These are phyloP conservation scores for Novymonas esmeraldas DNA, from an alignment of 208 protist species.

Conservation along the genomic window DNA sequence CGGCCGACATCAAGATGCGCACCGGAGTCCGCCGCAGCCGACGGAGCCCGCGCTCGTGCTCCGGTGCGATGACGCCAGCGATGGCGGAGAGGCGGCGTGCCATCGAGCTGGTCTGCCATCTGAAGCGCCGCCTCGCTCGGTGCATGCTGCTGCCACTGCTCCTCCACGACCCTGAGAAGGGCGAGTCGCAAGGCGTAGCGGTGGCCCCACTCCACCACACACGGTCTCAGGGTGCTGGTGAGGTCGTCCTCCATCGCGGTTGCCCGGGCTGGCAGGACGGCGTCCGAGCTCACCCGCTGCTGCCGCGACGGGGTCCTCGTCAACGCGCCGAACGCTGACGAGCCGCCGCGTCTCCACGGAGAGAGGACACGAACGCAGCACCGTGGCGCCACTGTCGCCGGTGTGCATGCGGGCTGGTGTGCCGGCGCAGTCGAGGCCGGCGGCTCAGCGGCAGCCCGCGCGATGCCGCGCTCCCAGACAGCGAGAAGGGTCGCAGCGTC, in stretches of 20 bases:
- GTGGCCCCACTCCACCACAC: conserved; percentile 13
- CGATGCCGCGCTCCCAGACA: conserved; percentile 10
- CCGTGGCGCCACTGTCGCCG: too few species aligned
- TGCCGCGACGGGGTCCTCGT: background rate
- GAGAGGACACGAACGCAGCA: too few species aligned
- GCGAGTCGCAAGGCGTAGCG: conserved; percentile 28
- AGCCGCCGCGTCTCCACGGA: too few species aligned
- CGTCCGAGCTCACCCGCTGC: conserved; percentile 1
- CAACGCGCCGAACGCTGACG: too few species aligned
- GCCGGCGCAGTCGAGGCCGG: background rate
- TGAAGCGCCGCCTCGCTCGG: background rate
- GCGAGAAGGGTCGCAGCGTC: background rate
- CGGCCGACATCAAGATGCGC: too few species aligned
- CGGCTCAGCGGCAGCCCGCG: background rate
- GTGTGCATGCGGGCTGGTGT: too few species aligned
- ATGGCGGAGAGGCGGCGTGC: too few species aligned
- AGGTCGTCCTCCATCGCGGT: background rate
- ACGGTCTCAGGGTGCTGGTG: conserved; percentile 6
- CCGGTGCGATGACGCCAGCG: too few species aligned
- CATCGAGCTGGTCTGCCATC: too few species aligned
- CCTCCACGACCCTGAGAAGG: conserved; percentile 18
- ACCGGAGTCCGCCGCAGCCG: too few species aligned
- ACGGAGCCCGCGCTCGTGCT: too few species aligned
- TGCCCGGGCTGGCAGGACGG: background rate
- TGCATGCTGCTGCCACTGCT: conserved; percentile 12